Percentiles rank a stretch among this genome's conserved stretches.
These are phyloP conservation scores for Solanum commersonii DNA, from an alignment of 257 asterid species.

Conservation along the genomic window DNA sequence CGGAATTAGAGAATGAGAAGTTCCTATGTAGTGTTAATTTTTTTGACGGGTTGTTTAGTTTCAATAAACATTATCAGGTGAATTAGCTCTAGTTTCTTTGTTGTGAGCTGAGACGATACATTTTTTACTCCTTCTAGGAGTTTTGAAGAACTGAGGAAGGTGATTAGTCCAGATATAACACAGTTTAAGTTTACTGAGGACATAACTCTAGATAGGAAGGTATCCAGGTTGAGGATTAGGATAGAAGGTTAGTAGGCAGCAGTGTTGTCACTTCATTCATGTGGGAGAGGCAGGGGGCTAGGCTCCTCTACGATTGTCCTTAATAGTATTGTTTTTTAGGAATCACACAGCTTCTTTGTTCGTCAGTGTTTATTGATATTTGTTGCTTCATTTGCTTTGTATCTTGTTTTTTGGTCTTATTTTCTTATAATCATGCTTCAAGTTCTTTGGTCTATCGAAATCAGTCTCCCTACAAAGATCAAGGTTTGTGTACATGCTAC, in stretches of 20 bases:
- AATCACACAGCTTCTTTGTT: not conserved
- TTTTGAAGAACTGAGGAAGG: not conserved
- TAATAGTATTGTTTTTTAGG: not conserved
- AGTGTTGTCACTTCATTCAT: not conserved
- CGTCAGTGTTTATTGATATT: not conserved
- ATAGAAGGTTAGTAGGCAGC: not conserved
- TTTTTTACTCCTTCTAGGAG: not conserved
- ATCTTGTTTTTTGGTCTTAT: not conserved
- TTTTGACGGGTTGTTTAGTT: not conserved
- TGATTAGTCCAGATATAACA: not conserved
- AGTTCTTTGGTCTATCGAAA: not conserved
- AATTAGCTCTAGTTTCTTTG: not conserved
- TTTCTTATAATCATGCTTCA: not conserved
- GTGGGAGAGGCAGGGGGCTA: not conserved
- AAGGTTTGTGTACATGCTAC: not conserved
- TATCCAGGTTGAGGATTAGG: not conserved
- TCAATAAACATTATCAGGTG: not conserved
- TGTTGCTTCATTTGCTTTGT: not conserved
- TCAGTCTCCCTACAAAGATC: not conserved
- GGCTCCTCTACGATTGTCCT: not conserved
- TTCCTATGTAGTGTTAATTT: not conserved
- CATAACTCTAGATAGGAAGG: not conserved
- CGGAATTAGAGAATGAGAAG: not conserved
- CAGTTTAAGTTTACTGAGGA: not conserved
- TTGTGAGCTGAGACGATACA: not conserved